Evolutionary conservation across 1,284 basidiomycete genomes (phyloP).

Genomic region (Ganoderma multipileum): DNA sequence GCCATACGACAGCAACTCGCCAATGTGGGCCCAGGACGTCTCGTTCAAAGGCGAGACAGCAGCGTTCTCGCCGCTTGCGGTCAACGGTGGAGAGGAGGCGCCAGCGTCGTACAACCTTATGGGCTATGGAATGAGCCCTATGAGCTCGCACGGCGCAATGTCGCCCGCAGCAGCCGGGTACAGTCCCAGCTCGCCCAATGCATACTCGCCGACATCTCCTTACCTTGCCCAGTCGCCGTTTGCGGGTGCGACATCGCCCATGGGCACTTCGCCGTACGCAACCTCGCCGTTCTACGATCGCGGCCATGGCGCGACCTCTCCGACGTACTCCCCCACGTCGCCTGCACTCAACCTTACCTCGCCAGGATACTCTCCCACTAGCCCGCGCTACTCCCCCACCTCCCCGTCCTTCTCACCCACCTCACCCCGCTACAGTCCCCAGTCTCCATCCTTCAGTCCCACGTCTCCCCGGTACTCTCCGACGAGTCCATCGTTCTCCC

Average conservation of each 20-base stretch:
- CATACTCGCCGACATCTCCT: slow-evolving; percentile 89
- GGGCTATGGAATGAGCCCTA: slow-evolving; percentile 84
- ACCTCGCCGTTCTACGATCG: slow-evolving; percentile 85
- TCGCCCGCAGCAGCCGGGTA: slow-evolving; percentile 81
- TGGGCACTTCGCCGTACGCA: slow-evolving; percentile 78
- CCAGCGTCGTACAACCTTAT: slow-evolving; percentile 72
- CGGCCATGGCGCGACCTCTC: slow-evolving; percentile 72
- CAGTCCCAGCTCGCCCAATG: slow-evolving; percentile 84
- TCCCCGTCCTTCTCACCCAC: slow-evolving; percentile 89
- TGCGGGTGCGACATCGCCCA: slow-evolving; percentile 79
- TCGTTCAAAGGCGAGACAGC: slow-evolving; percentile 85
- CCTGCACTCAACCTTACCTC: slow-evolving; percentile 82
- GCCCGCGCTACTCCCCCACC: slow-evolving; percentile 85
- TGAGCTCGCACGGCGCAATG: slow-evolving; percentile 74
- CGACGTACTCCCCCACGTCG: slow-evolving; percentile 88
- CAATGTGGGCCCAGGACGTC: slow-evolving; percentile 73
- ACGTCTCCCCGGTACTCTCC: slow-evolving; percentile 87
- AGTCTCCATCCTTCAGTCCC: slow-evolving; percentile 86
- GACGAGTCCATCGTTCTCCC: slow-evolving; percentile 86
- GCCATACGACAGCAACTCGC: slow-evolving; percentile 92
- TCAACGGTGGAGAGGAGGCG: slow-evolving; percentile 85
- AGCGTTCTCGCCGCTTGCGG: slow-evolving; percentile 93
- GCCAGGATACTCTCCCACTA: slow-evolving; percentile 88
- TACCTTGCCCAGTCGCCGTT: slow-evolving; percentile 89
- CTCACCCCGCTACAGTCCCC: slow-evolving; percentile 82